Percentiles rank a stretch among this genome's conserved stretches.
Conservation (phyloP, 257 asterid species). For the Osmanthus fragrans region DNA sequence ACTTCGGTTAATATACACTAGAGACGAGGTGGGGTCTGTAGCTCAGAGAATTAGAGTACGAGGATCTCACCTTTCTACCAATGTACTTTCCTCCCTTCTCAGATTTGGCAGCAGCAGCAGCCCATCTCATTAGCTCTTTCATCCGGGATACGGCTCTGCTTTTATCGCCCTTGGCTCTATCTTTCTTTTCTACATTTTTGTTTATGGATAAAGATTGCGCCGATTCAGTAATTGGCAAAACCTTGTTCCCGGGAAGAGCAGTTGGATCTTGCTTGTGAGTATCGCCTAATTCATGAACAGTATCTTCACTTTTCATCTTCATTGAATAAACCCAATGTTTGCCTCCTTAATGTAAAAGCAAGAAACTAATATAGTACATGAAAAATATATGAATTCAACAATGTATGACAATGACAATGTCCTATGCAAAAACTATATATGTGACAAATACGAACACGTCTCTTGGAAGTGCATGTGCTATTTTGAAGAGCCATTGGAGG, state of each 20-base stretch:
- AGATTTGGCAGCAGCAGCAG: constrained; percentile 40
- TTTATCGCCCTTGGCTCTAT: constrained; percentile 21
- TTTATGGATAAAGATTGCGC: constrained; percentile 10
- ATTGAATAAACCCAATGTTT: constrained; percentile 17
- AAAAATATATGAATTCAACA: background rate
- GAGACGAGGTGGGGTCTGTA: background rate
- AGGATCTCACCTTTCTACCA: constrained; percentile 34
- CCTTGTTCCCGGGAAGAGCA: constrained; percentile 29
- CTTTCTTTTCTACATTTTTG: constrained; percentile 28
- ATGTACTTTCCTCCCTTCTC: constrained; percentile 42
- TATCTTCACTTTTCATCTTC: constrained; percentile 42
- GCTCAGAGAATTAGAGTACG: background rate
- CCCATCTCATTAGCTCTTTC: constrained; percentile 56
- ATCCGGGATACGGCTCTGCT: constrained; percentile 38
- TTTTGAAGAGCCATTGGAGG: constrained; percentile 33
- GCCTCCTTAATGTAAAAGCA: constrained; percentile 10
- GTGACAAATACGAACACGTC: background rate
- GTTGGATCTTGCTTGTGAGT: constrained; percentile 27
- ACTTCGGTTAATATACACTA: background rate
- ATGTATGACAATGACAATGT: too few species aligned
- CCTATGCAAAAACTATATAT: too few species aligned
- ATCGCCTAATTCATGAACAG: constrained; percentile 24
- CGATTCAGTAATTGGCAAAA: constrained; percentile 39
- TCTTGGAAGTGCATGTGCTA: constrained; percentile 24
- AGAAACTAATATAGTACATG: background rate